Evolutionary conservation across 139 green algal species (phyloP), one percentile per base, ranked within the genome.

Genomic region (Microglena sp.): DNA sequence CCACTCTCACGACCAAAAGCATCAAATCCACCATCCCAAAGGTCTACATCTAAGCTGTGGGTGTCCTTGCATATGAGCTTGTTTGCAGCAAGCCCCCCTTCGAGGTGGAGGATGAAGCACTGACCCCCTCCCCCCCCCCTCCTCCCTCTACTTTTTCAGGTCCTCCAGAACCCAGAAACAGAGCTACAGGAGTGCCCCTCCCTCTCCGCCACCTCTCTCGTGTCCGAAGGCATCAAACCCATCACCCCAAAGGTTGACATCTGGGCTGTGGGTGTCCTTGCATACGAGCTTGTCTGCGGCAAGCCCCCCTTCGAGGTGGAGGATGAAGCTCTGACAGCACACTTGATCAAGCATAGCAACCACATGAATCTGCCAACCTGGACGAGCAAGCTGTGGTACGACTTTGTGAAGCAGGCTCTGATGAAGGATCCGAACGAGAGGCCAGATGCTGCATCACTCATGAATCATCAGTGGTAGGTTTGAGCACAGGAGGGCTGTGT

Each of bases 31-130:
- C 90, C 72, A 76, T 76, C 15, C 46, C 72, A 24, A 58, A 80
- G 33, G 86, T 89, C 40, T 74, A 83, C 55, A 77, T 93, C 5
- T 95, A 87, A 87, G 86, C 87, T 8, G 77, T 87, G 31, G 89
- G 89, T 5, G 83, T 91, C 36, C 75, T 95, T 64, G 84, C 84
- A 0, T 95, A 93, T 55, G 87, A 94, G 82, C 77, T 92, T 33
- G 71, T 95, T 40, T 75, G 80, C 36, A 82, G 86, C 18, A 67
- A 68, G 69, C 78, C 74, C 27, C 78, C 78, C 1, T 85, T 85
- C 56, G 75, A 85, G 67, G 75, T 90, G 1, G 86, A 90, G 35
- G 79, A 86, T 26, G 82, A 90, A 60, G 73, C 79, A 18, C 67
- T 89, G 69, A 93, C 88, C 1, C 79, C 78, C 62, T 73, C 66